Evolutionary conservation across 129 eudicot genomes (phyloP), one percentile per base, ranked within the genome.

Genomic region (Tagetes patula): DNA sequence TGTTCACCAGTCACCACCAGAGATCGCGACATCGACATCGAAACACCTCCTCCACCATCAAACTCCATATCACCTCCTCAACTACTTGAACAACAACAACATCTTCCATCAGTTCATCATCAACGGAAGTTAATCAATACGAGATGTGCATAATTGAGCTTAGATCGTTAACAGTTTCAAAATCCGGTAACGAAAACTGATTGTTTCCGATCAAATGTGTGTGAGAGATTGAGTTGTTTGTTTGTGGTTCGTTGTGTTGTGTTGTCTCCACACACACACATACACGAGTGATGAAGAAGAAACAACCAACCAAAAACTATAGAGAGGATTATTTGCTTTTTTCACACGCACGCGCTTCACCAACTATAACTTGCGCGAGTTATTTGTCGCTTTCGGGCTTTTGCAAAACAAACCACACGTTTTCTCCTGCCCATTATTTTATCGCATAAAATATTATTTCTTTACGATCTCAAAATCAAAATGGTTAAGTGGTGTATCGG

Each of bases 231-330:
- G 50, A 53, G 42, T 39, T 61, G 32, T 48, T 8, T 13, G 54
- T 71, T 78, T 70, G 66, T 46, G 69, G 77, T 70, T 70, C 74
- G 87, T 71, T 79, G 48, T 81, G 87, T 71, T 79, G 48, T 81
- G 59, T 85, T 75, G 82, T 82, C 90, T 80, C 90, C 87, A 83
- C 90, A 86, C 47, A 82, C 55, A 82, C 78, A 46, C 71, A 60
- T 45, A 71, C 72, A 49, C 32, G 31, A 60, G 43, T 58, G 42
- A 48, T 5, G 80, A 82, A 76, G 79, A 78, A 78, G 81, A 81
- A 78, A 79, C 86, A 82, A 82, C 86, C 89, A 82, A 75, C 86
- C 86, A 79, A 70, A 76, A 76, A 76, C 27, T 20, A 20, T 12
- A 50, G 8, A 67, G 14, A 56, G 52, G 53, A 12, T 33, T 67